Evolutionary conservation across 108 stramenopile species (phyloP).

Genomic region (Nitzschia inconspicua): DNA sequence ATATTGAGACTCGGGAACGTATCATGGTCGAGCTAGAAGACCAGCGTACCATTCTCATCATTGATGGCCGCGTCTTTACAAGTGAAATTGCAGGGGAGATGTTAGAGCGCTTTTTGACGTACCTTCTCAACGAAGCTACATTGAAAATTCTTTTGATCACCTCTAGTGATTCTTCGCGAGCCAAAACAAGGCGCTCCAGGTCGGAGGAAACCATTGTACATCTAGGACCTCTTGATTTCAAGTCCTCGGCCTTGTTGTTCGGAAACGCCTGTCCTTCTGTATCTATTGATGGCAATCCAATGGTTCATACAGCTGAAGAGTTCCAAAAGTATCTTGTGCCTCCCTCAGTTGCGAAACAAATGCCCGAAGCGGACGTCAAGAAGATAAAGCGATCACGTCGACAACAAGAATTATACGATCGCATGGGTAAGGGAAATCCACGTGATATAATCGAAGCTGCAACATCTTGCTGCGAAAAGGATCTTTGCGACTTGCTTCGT

Average conservation of each 20-base stretch:
- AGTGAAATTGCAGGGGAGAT: slow-evolving; percentile 28
- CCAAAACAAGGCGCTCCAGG: slow-evolving; percentile 16
- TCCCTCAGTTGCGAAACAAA: slow-evolving; percentile 4
- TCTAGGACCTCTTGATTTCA: slow-evolving; percentile 22
- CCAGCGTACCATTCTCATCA: slow-evolving; percentile 21
- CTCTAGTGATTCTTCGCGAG: slow-evolving; percentile 6
- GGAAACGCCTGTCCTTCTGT: slow-evolving; percentile 4
- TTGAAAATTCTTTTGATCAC: slow-evolving; percentile 33
- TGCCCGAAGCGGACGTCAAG: no score
- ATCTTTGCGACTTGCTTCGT: slow-evolving; percentile 7
- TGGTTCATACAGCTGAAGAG: slow-evolving; percentile 20
- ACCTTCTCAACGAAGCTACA: slow-evolving; percentile 25
- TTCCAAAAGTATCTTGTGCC: slow-evolving; percentile 21
- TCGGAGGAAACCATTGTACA: slow-evolving; percentile 27
- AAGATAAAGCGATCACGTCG: slow-evolving; percentile 12
- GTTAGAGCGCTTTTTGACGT: slow-evolving; percentile 21
- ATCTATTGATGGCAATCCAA: background rate
- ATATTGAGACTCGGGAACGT: slow-evolving; percentile 17
- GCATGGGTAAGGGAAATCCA: slow-evolving; percentile 28
- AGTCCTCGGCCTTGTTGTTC: slow-evolving; percentile 19
- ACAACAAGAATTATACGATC: slow-evolving; percentile 12
- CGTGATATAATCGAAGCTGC: slow-evolving; percentile 11
- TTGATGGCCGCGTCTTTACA: slow-evolving; percentile 28
- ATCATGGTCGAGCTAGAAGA: slow-evolving; percentile 20
- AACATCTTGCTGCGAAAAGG: background rate